These are phyloP conservation scores for Cladosporium sp. DNA, from an alignment of 2,329 filamentous ascomycete species.

Conservation along the genomic window DNA sequence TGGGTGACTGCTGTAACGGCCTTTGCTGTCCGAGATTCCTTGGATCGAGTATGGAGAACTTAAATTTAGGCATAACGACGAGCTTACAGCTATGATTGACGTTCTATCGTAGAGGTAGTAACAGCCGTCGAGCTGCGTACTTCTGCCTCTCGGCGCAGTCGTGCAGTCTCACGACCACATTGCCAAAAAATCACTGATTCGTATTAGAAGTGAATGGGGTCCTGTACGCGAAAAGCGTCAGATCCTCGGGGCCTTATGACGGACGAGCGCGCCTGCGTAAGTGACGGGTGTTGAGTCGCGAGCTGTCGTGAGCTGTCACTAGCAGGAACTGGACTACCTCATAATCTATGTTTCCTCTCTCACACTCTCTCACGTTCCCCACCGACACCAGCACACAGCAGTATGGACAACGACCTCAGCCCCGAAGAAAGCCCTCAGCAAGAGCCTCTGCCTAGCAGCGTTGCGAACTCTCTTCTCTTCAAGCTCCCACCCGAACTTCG, in stretches of 20 bases:
- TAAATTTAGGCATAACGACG: no score
- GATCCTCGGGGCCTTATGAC: background rate
- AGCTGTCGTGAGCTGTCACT: background rate
- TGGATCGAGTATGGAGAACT: no score
- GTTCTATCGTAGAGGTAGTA: no score
- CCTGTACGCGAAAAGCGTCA: background rate
- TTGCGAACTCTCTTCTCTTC: background rate
- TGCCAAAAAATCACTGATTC: background rate
- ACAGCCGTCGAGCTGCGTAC: no score
- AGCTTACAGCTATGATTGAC: no score
- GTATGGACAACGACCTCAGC: background rate
- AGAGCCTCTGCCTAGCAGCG: background rate
- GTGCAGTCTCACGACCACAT: background rate
- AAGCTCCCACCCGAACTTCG: conserved; percentile 1
- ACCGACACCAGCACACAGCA: background rate
- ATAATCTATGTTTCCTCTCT: background rate
- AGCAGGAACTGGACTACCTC: background rate
- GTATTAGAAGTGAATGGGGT: background rate
- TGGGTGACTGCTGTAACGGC: no score
- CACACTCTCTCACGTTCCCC: background rate
- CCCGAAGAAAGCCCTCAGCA: background rate
- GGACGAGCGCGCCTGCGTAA: background rate
- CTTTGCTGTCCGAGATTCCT: no score
- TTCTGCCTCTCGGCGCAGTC: no score
- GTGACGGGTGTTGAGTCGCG: background rate